phyloP scores from a whole-genome alignment of 164 flowering plant genomes.

The Umbellularia californica region DNA sequence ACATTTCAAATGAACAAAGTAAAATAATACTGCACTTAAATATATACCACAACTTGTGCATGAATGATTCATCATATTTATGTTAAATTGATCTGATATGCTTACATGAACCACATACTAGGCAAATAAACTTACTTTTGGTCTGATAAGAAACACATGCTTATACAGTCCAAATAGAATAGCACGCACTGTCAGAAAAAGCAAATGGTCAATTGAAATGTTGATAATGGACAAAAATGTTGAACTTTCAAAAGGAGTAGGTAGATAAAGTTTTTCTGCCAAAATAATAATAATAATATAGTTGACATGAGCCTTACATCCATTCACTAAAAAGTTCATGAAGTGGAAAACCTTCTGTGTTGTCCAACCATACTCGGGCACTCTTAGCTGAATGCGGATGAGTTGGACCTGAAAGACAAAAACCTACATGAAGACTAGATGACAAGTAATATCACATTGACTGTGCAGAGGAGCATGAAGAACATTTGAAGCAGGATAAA shows the following conservation, averaged over 20 bases:
- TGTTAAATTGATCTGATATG: neutral
- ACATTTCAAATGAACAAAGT: neutral
- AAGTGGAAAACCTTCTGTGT: constrained; percentile 92
- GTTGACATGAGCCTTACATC: constrained; percentile 43
- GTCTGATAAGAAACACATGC: constrained; percentile 39
- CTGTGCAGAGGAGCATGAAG: neutral
- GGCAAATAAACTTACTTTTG: constrained; percentile 36
- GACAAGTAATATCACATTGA: neutral
- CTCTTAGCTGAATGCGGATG: constrained; percentile 76
- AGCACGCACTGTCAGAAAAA: constrained; percentile 50
- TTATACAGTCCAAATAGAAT: constrained; percentile 58
- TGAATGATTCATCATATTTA: too few relatives aligned
- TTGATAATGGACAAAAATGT: neutral
- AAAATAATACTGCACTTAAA: neutral
- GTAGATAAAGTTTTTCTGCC: neutral
- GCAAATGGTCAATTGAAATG: neutral
- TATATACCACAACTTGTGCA: neutral
- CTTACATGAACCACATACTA: neutral
- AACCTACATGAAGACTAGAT: neutral
- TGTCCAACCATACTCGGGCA: constrained; percentile 94
- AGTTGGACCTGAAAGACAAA: constrained; percentile 54
- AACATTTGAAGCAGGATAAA: neutral
- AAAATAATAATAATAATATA: neutral
- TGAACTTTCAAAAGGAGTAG: neutral
- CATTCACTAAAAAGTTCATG: constrained; percentile 81